Evolutionary conservation across 345 rosid genomes (phyloP).

Genomic region (Lepidium africanum): DNA sequence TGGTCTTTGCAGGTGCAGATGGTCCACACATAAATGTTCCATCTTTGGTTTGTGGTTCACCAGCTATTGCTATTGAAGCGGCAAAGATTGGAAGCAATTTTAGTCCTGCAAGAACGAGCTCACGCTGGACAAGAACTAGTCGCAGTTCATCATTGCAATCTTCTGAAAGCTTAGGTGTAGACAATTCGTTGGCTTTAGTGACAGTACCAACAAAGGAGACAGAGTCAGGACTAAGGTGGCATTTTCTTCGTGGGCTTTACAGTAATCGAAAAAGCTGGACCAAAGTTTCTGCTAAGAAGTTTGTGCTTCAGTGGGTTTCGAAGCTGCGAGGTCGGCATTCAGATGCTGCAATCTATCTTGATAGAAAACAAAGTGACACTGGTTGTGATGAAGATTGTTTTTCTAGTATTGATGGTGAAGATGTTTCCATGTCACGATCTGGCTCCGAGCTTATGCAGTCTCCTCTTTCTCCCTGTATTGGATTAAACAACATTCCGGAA

Average conservation of each 20-base stretch:
- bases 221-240: slow-evolving; percentile 52
- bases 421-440: slow-evolving; percentile 40
- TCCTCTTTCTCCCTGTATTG: slow-evolving; percentile 36
- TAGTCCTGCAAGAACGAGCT: slow-evolving; percentile 25
- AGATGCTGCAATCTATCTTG: slow-evolving; percentile 54
- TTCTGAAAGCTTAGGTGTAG: slow-evolving; percentile 22
- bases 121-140: slow-evolving; percentile 28
- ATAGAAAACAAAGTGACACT: slow-evolving; percentile 40
- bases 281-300: slow-evolving; percentile 44
- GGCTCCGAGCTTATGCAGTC: slow-evolving; percentile 32
- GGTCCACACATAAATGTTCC: slow-evolving; percentile 14
- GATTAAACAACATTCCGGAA: slow-evolving; percentile 34
- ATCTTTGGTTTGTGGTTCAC: slow-evolving; percentile 29
- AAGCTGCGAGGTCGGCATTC: slow-evolving; percentile 50
- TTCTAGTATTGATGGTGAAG: slow-evolving; percentile 47
- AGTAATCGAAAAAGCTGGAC: slow-evolving; percentile 26
- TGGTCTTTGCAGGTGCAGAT: slow-evolving; percentile 15
- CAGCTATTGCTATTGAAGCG: slow-evolving; percentile 21
- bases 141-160: slow-evolving; percentile 13
- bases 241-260: slow-evolving; percentile 40
- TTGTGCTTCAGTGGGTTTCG: slow-evolving; percentile 39
- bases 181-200: slow-evolving; percentile 51
- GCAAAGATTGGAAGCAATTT: slow-evolving; percentile 15
- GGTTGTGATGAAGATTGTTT: slow-evolving; percentile 27
- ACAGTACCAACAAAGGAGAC: slow-evolving; percentile 31